Evolutionary conservation across 805 yeast genomes (phyloP), one percentile per base, ranked within the genome.

Genomic region (Ogataea corticis): DNA sequence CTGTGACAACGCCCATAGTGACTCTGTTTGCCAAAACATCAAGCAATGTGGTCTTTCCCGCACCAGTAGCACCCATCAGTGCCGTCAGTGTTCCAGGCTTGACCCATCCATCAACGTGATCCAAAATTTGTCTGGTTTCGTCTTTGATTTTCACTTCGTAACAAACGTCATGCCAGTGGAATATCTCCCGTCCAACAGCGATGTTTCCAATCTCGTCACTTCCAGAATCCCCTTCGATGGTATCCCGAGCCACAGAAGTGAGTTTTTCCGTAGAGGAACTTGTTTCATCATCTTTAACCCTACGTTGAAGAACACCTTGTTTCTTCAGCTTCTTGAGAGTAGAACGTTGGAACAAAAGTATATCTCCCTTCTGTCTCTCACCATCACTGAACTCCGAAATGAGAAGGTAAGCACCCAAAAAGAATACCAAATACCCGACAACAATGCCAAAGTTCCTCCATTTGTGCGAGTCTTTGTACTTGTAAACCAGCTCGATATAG

Each of bases 361-460:
- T 13, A 11, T 29, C 33, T 29, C 33, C 33, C 33, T 29, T 29
- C 16, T 29, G 25, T 9, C 25, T 5, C 25, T 21, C 25, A 6
- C 25, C 25, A n/a, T 35, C 21, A 13, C 30, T 25, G 29, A 14
- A 39, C 13, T 39, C 42, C 14, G 18, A 25, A 7, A 39, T n/a
- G 11, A 23, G 11, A 4, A 30, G 14, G n/a, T 39, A 25, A 4
- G 23, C 23, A 10, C 33, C 42, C 13, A 41, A 56, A 57, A 3
- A 59, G 43, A 25, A 65, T 13, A 71, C 38, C 40, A 68, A 61
- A 54, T 69, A 75, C 4, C 61, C 74, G 52, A 73, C 47, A 41
- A 69, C 44, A 44, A 76, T 72, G 44, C 81, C 96, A 46, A 83
- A 72, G 60, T 87, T 85, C 68, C 95, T 79, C 96, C 96, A 87